Conservation (phyloP, 2,329 filamentous ascomycete species). For the Xylariaceae sp. region DNA sequence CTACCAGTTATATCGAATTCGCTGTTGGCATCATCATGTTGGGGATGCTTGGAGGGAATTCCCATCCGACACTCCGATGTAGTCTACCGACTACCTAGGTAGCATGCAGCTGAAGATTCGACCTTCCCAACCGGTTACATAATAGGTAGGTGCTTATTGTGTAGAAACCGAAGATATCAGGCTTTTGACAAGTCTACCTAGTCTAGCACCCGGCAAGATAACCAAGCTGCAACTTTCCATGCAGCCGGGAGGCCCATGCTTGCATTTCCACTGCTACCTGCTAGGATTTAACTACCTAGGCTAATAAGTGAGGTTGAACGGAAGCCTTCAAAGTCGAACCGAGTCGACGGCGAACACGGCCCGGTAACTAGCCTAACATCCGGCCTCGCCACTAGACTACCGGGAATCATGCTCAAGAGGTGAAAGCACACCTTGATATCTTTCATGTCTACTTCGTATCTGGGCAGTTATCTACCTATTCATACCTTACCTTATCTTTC, state of each 20-base stretch:
- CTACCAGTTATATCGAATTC: background rate
- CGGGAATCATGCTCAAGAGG: background rate
- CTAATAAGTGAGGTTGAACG: background rate
- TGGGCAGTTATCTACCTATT: background rate
- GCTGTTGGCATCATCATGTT: background rate
- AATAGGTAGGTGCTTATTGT: background rate
- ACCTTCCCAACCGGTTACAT: background rate
- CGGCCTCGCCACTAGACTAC: background rate
- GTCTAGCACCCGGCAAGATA: background rate
- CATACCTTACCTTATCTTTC: background rate
- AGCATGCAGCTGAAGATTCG: background rate
- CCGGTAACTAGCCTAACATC: background rate
- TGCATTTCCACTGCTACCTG: background rate
- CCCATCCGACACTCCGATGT: background rate
- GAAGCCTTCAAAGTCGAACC: background rate
- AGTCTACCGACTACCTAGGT: background rate
- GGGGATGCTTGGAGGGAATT: background rate
- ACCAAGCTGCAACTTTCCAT: background rate
- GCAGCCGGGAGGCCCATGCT: background rate
- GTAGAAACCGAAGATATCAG: background rate
- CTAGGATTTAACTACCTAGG: background rate
- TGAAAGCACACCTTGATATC: background rate
- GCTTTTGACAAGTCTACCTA: background rate
- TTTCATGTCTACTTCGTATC: too few relatives aligned
- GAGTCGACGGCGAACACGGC: background rate